Evolutionary conservation across 495 filamentous ascomycete species (phyloP).

Genomic region (Evernia prunastri): DNA sequence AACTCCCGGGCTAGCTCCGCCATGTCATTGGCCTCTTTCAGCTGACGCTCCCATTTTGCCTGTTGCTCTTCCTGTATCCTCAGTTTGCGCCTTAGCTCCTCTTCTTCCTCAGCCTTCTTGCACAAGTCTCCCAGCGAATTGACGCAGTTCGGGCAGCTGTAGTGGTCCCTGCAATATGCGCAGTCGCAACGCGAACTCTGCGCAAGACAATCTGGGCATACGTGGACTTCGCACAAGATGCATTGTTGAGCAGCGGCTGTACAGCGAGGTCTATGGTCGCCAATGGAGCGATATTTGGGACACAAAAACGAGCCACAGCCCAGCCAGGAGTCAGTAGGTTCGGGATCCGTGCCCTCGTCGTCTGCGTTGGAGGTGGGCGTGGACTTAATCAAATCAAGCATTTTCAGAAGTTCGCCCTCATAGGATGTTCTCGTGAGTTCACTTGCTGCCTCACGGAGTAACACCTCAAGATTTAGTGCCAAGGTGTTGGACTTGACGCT

Average conservation of each 20-base stretch:
- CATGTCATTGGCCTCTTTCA: slow-evolving; percentile 44
- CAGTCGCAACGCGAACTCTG: slow-evolving; percentile 46
- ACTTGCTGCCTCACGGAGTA: not conserved
- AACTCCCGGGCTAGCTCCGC: slow-evolving; percentile 30
- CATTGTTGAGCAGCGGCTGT: slow-evolving; percentile 46
- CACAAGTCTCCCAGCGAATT: slow-evolving; percentile 39
- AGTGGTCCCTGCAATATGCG: slow-evolving; percentile 48
- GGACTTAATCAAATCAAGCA: slow-evolving; percentile 25
- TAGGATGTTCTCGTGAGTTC: slow-evolving; percentile 10
- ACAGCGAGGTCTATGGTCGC: slow-evolving; percentile 48
- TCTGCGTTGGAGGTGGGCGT: not conserved
- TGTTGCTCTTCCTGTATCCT: slow-evolving; percentile 23
- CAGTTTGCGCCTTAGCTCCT: slow-evolving; percentile 26
- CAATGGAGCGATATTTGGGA: slow-evolving; percentile 42
- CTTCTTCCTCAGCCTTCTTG: slow-evolving; percentile 40
- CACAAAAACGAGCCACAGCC: slow-evolving; percentile 55
- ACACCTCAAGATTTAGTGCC: not conserved
- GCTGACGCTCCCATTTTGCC: slow-evolving; percentile 28
- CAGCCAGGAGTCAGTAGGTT: slow-evolving; percentile 43
- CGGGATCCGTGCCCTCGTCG: slow-evolving; percentile 21
- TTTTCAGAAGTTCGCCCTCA: slow-evolving; percentile 13
- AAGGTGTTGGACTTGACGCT: not conserved
- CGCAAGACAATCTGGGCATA: slow-evolving; percentile 49
- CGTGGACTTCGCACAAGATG: slow-evolving; percentile 47
- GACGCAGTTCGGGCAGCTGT: slow-evolving; percentile 47